Evolutionary conservation across 306 rosid genomes (phyloP), one percentile per base, ranked within the genome.

Genomic region (Delonix regia): DNA sequence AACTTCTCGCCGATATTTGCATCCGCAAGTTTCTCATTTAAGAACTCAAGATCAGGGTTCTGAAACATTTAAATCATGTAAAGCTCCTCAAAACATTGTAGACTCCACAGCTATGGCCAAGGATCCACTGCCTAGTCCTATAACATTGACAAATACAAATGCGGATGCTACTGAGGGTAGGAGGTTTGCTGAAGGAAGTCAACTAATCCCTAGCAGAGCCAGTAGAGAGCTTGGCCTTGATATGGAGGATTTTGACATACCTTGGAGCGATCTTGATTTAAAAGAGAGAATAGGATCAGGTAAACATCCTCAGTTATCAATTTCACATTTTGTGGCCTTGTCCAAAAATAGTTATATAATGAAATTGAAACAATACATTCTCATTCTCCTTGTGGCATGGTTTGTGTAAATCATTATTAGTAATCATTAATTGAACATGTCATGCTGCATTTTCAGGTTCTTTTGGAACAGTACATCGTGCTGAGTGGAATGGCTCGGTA

Each of bases 401-500:
- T 84, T 81, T 18, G 60, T 36, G 52, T 38, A 59, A 24, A 77
- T 51, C 24, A 13, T 25, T 79, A 12, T 80, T 45, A 33, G 27
- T 15, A 56, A 44, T 62, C 39, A 42, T 74, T 71, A 65, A 68
- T 84, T 65, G 79, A 49, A 71, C 53, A 69, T 66, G 47, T 15
- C 45, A 53, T 67, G 74, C 42, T 89, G 30, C 83, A 69, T 84
- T 87, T 89, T 78, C 93, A 93, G 99, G 97, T 87, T 93, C 98
- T 64, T 96, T 96, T 80, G 99, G 98, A 81, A 96, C 94, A 78
- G 99, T 96, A 49, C 98, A 91, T 86, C 96, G 91, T n/a, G 99
- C 98, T 56, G 99, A 96, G 83, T 96, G 99, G 99, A 81, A 89
- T 89, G 98, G 94, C 82, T 96, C 99, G 75, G 99, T 96, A 92